These are phyloP conservation scores for Megacollybia platyphylla DNA, from an alignment of 1,284 basidiomycete genomes.

Conservation along the genomic window DNA sequence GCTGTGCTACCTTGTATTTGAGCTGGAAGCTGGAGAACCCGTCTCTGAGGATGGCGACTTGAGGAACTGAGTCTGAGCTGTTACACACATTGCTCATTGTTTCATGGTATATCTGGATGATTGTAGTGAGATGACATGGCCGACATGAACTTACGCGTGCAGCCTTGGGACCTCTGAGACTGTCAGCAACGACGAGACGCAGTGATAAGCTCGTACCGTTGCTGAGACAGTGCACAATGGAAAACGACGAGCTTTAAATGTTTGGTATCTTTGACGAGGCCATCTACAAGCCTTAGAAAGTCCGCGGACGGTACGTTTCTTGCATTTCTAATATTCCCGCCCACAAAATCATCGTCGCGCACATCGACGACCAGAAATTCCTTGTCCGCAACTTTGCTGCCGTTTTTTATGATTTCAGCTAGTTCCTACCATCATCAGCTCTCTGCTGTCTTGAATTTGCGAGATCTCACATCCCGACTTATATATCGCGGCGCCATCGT, in stretches of 20 bases:
- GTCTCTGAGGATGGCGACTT: slow-evolving; percentile 52
- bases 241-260: slow-evolving; percentile 54
- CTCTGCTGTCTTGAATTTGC: neutral
- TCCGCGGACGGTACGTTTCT: slow-evolving; percentile 47
- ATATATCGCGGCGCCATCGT: slow-evolving; percentile 26
- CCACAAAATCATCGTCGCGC: slow-evolving; percentile 61
- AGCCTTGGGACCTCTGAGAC: slow-evolving; percentile 56
- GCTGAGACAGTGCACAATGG: slow-evolving; percentile 66
- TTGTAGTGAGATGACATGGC: slow-evolving; percentile 1
- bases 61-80: slow-evolving; percentile 22
- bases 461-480: slow-evolving; percentile 14
- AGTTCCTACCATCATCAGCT: slow-evolving; percentile 37
- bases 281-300: slow-evolving; percentile 43
- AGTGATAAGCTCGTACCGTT: slow-evolving; percentile 32
- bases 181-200: slow-evolving; percentile 2
- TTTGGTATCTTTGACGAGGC: slow-evolving; percentile 47
- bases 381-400: slow-evolving; percentile 39
- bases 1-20: slow-evolving; percentile 42
- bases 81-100: slow-evolving; percentile 28
- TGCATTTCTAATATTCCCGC: slow-evolving; percentile 61
- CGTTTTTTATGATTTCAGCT: slow-evolving; percentile 44
- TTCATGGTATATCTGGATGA: slow-evolving; percentile 50
- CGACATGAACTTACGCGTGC: slow-evolving; percentile 34
- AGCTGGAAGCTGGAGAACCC: slow-evolving; percentile 63
- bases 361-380: slow-evolving; percentile 72